Conservation (phyloP, 352 stramenopile genomes). For the Phytophthora megakarya region DNA sequence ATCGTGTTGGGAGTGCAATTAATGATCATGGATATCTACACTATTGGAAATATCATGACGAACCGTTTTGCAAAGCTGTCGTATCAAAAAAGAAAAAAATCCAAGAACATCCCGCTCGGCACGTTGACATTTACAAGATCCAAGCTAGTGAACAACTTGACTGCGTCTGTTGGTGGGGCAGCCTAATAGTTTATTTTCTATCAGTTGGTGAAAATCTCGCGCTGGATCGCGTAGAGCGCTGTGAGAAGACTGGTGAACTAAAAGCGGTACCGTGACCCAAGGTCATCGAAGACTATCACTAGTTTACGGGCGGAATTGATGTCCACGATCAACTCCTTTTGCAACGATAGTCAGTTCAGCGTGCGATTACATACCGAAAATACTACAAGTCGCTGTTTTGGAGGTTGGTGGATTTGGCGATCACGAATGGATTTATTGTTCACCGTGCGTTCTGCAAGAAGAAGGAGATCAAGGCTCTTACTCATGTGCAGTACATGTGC, state of each 20-base stretch:
- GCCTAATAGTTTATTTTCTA: conserved; percentile 11
- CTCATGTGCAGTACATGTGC: conserved; percentile 9
- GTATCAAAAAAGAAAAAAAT: not conserved
- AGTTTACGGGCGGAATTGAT: conserved; percentile 19
- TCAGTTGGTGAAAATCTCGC: not conserved
- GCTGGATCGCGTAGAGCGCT: not conserved
- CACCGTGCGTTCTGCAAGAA: conserved; percentile 3
- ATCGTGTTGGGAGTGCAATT: conserved; percentile 5
- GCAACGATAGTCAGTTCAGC: conserved; percentile 18
- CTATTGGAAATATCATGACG: conserved; percentile 17
- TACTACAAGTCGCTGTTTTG: conserved; percentile 25
- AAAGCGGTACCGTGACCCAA: conserved; percentile 8
- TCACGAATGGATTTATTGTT: conserved; percentile 13
- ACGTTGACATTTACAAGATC: conserved; percentile 3
- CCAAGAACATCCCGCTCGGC: conserved; percentile 5
- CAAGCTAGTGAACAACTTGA: conserved; percentile 3
- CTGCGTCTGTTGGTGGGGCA: conserved; percentile 7
- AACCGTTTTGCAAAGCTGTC: conserved; percentile 17
- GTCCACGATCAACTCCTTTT: conserved; percentile 14
- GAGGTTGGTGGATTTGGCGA: conserved; percentile 17
- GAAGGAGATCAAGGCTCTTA: conserved; percentile 1
- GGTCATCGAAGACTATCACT: conserved; percentile 15
- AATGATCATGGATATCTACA: conserved; percentile 5
- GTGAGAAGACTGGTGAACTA: conserved; percentile 8
- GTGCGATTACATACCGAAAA: conserved; percentile 5